phyloP scores from a whole-genome alignment of 352 stramenopile genomes.

The Blastocystis sp. region DNA sequence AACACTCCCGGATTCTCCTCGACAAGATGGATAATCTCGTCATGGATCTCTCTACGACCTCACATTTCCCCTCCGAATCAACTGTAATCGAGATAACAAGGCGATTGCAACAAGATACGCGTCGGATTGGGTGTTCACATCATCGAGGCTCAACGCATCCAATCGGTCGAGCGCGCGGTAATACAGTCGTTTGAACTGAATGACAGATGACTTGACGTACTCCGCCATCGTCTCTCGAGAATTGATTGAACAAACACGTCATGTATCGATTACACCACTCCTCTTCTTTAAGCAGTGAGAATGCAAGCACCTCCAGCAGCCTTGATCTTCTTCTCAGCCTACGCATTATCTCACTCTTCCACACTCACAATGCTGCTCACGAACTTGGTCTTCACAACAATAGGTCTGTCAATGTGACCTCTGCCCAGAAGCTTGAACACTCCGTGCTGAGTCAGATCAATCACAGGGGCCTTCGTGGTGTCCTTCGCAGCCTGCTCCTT shows the following conservation, averaged over 20 bases:
- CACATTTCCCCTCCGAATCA: background rate
- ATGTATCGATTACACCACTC: slow-evolving; percentile 18
- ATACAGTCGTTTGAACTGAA: slow-evolving; percentile 1
- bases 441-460: slow-evolving; percentile 89
- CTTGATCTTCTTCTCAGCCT: slow-evolving; percentile 99
- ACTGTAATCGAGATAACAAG: background rate
- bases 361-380: slow-evolving; percentile 79
- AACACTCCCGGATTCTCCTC: background rate
- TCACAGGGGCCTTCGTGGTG: slow-evolving; percentile 87
- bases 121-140: background rate
- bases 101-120: background rate
- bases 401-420: slow-evolving; percentile 84
- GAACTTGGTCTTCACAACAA: slow-evolving; percentile 99
- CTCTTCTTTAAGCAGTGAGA: slow-evolving; percentile 81
- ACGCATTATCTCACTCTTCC: slow-evolving; percentile 49
- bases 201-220: background rate
- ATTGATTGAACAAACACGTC: background rate
- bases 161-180: background rate
- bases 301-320: slow-evolving; percentile 90
- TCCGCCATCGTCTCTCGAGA: background rate
- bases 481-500: slow-evolving; percentile 84
- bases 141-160: background rate
- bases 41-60: background rate
- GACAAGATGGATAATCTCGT: background rate
- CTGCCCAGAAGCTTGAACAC: slow-evolving; percentile 99